These are phyloP conservation scores for Pilatotrama ljubarskyi DNA, from an alignment of 768 basidiomycete genomes.

Conservation along the genomic window DNA sequence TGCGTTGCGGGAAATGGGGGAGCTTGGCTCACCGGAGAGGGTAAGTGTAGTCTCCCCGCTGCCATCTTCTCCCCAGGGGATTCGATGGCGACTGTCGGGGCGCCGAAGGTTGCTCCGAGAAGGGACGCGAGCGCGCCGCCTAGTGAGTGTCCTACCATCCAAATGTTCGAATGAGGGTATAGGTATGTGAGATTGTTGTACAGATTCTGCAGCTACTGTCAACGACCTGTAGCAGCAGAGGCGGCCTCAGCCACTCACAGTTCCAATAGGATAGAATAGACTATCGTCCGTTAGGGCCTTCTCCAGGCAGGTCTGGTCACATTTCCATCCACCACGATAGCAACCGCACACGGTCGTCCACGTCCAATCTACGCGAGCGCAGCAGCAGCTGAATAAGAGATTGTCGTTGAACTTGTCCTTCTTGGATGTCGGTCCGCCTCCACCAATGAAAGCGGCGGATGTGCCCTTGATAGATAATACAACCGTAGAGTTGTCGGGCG, in stretches of 20 bases:
- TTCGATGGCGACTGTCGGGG: conserved; percentile 86
- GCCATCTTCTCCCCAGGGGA: conserved; percentile 86
- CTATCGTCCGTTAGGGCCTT: conserved; percentile 72
- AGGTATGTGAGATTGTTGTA: conserved; percentile 93
- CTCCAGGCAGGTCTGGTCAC: conserved; percentile 79
- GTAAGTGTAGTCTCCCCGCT: conserved; percentile 78
- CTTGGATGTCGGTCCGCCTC: conserved; percentile 79
- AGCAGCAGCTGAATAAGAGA: conserved; percentile 91
- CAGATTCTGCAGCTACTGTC: conserved; percentile 58
- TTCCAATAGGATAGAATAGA: conserved; percentile 89
- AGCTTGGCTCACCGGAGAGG: conserved; percentile 62
- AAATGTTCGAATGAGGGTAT: conserved; percentile 89
- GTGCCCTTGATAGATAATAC: conserved; percentile 94
- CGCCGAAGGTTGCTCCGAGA: conserved; percentile 85
- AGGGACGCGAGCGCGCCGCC: conserved; percentile 78
- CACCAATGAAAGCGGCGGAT: conserved; percentile 70
- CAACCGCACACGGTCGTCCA: conserved; percentile 96
- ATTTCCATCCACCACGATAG: conserved; percentile 76
- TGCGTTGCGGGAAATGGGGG: background rate
- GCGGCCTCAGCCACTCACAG: conserved; percentile 48
- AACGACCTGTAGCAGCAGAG: background rate
- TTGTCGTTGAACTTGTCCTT: conserved; percentile 97
- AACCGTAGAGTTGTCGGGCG: conserved; percentile 78
- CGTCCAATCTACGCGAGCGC: conserved; percentile 87
- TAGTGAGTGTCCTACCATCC: conserved; percentile 79